Base-by-base conservation (phyloP, 1,284 basidiomycete genomes). In the Ceratobasidium sp. region DNA sequence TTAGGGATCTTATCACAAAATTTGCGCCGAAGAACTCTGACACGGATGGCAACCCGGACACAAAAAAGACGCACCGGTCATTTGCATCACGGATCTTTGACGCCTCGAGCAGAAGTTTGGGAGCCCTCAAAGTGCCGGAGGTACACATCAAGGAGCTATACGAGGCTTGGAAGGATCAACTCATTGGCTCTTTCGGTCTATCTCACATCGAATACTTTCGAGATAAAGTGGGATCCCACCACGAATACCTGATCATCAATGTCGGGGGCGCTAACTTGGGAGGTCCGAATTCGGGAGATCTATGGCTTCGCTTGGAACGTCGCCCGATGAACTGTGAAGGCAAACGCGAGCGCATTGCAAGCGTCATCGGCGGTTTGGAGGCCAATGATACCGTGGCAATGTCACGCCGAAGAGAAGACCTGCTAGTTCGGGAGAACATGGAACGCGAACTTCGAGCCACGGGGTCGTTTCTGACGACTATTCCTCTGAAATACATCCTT, bases 241-340 rank as follows among this genome's bases (percentile, higher is more conserved):
- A 69, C 41, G 67, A 69, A 55, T 69, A 54, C 20, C 67, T 69
- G 27, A 14, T 69, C 18, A 30, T 55, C 33, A 33, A 55, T 2
- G 12, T 69, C 2, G 4, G 35, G 12, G 23, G 20, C 18, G 33
- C 27, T 8, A 38, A 18, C 16, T 14, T 18, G 10, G 12, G 1
- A 3, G 27, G 20, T 33, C 3, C n/a, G 5, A 10, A 10, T 12
- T 23, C 33, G 30, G 67, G 30, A 8, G 38, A 41, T 10, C 3
- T 69, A 20, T 69, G 67, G 67, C 41, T 69, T 18, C 23, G 67
- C 18, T 16, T 69, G 30, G 67, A 69, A 23, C 67, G 67, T 12
- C 48, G 67, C 3, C 67, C 67, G 8, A 52, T 7, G 30, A 18
- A 10, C 8, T 27, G 23, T 2, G 27, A 38, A 23, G 6, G 67